Evolutionary conservation across 116 monocot species (phyloP).

Genomic region (Papilionanthe hybrid): DNA sequence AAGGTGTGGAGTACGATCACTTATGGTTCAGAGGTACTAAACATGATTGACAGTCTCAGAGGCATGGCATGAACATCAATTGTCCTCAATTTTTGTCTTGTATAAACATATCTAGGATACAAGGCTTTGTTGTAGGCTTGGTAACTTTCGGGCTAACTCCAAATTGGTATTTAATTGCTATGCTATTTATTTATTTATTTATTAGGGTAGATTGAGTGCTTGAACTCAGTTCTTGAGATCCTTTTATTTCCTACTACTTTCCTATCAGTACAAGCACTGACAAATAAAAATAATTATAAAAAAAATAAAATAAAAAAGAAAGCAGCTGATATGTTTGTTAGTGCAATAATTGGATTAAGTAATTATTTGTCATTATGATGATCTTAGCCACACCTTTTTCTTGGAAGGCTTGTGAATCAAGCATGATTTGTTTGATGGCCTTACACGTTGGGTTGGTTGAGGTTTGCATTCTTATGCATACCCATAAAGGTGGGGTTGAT

Average conservation of each 20-base stretch:
- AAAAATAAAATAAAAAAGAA: too few relatives aligned
- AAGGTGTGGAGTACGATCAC: not conserved
- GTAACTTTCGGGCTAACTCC: not conserved
- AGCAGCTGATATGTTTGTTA: not conserved
- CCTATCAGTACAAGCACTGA: too few relatives aligned
- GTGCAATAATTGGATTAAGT: not conserved
- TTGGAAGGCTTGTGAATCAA: not conserved
- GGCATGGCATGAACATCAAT: not conserved
- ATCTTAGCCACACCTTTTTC: not conserved
- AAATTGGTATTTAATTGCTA: not conserved
- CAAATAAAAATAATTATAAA: too few relatives aligned
- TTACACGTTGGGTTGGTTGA: not conserved
- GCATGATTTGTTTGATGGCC: not conserved
- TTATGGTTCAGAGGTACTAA: not conserved
- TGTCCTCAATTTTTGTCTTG: not conserved
- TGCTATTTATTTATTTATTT: too few relatives aligned
- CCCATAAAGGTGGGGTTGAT: not conserved
- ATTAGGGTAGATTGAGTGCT: too few relatives aligned
- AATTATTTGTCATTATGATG: not conserved
- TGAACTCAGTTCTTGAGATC: too few relatives aligned
- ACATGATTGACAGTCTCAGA: not conserved
- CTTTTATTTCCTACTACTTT: too few relatives aligned
- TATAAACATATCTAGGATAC: not conserved
- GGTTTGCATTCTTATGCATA: not conserved
- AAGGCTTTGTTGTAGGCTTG: not conserved